Base-by-base conservation (phyloP, 2,329 filamentous ascomycete genomes). In the Ceratocystis destructans region DNA sequence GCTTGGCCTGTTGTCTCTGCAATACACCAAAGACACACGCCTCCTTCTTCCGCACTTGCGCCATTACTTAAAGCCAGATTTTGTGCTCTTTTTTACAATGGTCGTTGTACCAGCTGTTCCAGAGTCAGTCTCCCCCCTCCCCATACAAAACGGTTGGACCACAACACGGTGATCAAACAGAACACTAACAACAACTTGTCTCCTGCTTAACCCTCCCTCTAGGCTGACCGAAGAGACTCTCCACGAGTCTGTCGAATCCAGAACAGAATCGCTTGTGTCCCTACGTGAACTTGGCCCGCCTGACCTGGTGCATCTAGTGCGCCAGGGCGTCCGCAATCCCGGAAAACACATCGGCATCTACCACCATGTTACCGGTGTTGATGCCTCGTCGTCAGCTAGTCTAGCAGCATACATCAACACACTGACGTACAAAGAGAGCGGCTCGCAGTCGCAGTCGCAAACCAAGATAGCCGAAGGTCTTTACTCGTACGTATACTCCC, bases 361-460 rank as follows among this genome's bases (percentile, higher is more conserved):
- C 75, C 94, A 99, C 76, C 94, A 99, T 85, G 92, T 96, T 71
- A 96, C 91, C 48, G 94, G 94, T 69, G 87, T 96, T 73, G 94
- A 99, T 77, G 94, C 94, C 62, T 99, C 94, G 1, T 97, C 94
- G 5, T 97, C 94, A 8, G 94, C 94, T 68, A 97, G 93, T 77
- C 79, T 99, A 68, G 94, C 94, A 50, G 94, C 94, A 71, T 99
- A 99, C 77, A 96, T 99, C 78, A 99, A 97, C 77, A 97, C 93
- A 48, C 82, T 99, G 68, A 96, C 92, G 59, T 95, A 96, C 77
- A 88, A 88, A 70, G 89, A 93, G 65, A 57, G 59, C 15, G 85
- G 87, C 70, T 89, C 93, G 70, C 82, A 81, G 66, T 80, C 80
- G 68, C 76, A 75, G 50, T 80, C 81, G 68, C 76, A 75, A 48